Evolutionary conservation across 2,329 filamentous ascomycete genomes (phyloP).

Genomic region (Sporothrix protearum): DNA sequence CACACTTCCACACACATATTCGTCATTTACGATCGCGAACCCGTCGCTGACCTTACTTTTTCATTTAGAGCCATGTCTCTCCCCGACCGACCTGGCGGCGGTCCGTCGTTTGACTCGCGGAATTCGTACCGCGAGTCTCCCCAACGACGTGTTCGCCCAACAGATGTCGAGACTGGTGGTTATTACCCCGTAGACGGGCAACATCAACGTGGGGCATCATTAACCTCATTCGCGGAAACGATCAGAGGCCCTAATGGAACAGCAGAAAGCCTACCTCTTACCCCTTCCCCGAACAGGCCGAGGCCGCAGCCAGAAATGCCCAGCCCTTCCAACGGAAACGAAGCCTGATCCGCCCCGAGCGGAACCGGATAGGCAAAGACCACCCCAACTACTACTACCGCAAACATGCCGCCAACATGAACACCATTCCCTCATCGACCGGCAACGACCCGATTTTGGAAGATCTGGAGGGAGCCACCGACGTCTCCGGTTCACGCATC

Average conservation of each 20-base stretch:
- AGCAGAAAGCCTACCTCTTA: constrained; percentile 55
- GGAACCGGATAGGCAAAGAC: constrained; percentile 76
- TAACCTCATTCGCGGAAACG: constrained; percentile 57
- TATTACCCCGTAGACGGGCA: constrained; percentile 44
- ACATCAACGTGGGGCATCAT: constrained; percentile 56
- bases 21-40: not conserved
- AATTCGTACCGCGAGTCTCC: constrained; percentile 65
- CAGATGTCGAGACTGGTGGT: constrained; percentile 66
- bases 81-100: constrained; percentile 61
- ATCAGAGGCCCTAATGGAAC: constrained; percentile 52
- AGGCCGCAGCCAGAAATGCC: constrained; percentile 30
- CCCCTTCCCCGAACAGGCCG: constrained; percentile 42
- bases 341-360: constrained; percentile 84
- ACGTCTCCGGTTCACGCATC: constrained; percentile 36
- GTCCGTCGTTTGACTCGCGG: constrained; percentile 58
- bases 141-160: constrained; percentile 60
- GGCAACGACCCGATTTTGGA: constrained; percentile 87
- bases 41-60: not conserved
- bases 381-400: constrained; percentile 96
- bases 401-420: constrained; percentile 91
- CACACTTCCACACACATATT: not conserved
- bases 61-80: constrained; percentile 54
- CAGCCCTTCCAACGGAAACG: constrained; percentile 64
- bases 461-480: constrained; percentile 64
- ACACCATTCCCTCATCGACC: constrained; percentile 82